These are phyloP conservation scores for Ophiostoma populinum DNA, from an alignment of 2,329 filamentous ascomycete genomes.

Conservation along the genomic window DNA sequence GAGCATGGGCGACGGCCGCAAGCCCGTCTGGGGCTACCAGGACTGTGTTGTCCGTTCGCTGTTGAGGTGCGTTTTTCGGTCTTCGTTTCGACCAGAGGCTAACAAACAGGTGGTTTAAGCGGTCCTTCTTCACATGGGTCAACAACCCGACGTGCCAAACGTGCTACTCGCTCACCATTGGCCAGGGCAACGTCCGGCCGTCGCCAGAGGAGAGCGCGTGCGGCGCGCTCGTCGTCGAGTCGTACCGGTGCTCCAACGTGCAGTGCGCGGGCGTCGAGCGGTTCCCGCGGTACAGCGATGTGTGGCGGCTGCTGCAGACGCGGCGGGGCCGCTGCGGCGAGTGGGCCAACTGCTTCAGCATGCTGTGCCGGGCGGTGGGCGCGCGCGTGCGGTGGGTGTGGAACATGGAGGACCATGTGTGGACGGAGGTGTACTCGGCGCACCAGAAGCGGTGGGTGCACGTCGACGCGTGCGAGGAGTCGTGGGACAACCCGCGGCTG, in stretches of 20 bases:
- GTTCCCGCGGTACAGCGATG: conserved; percentile 88
- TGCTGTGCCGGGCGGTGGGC: conserved; percentile 88
- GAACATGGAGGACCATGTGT: conserved; percentile 95
- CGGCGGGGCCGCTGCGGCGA: conserved; percentile 76
- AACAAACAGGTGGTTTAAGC: conserved; percentile 72
- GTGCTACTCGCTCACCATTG: conserved; percentile 70
- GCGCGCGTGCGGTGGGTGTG: conserved; percentile 91
- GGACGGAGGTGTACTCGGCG: conserved; percentile 94
- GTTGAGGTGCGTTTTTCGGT: conserved; percentile 43
- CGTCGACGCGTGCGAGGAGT: conserved; percentile 84
- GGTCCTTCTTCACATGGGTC: conserved; percentile 88
- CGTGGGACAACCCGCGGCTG: conserved; percentile 84
- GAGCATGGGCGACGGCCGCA: conserved; percentile 64
- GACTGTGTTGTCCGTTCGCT: conserved; percentile 87
- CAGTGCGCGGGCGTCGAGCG: conserved; percentile 61
- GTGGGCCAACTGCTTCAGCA: conserved; percentile 97
- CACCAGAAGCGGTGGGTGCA: conserved; percentile 93
- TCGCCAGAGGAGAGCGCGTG: conserved; percentile 79
- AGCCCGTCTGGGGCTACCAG: conserved; percentile 90
- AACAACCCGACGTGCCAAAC: conserved; percentile 79
- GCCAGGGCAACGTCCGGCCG: conserved; percentile 67
- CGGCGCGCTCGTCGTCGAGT: conserved; percentile 72
- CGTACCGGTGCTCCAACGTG: conserved; percentile 69
- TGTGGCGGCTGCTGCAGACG: conserved; percentile 81
- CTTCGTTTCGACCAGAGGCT: not conserved